Evolutionary conservation across 2,329 filamentous ascomycete species (phyloP), one percentile per base, ranked within the genome.

Genomic region (Xylariaceae sp.): DNA sequence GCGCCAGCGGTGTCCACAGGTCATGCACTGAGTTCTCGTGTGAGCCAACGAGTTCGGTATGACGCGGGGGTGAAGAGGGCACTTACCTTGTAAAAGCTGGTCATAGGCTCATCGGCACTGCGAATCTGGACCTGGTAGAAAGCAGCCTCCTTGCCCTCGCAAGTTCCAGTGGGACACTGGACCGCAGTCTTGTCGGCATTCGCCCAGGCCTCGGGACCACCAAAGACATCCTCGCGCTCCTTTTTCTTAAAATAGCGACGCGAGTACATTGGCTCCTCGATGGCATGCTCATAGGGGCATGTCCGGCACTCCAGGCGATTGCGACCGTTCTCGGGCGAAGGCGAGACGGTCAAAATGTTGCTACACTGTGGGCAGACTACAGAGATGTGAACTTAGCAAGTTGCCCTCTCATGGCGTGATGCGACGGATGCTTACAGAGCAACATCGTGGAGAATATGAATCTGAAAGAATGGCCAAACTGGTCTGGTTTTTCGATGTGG

Each of bases 81-180:
- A 65, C 72, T 50, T 70, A 90, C 89, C 84, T 92, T 94, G 77
- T 88, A 95, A 76, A 97, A 97, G 61, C 87, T 93, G 66, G 94
- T 99, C 89, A 96, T 97, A 61, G 94, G 94, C 81, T 99, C 94
- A 77, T 99, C 94, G 55, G 94, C 94, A 80, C 91, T 96, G 68
- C 94, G 87, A 76, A 97, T 97, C 82, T 99, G 94, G 68, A 97
- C 86, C 80, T 96, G 91, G 79, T 92, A 96, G 79, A 93, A 97
- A 64, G 92, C 95, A 2, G 94, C 94, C 77, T 91, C 86, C 61
- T 85, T 82, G 64, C 91, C 91, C 70, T 89, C 82, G 79, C 94
- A 99, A 58, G 82, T 82, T 47, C 92, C 86, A 63, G 86, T 86
- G 30, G 89, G 86, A 74, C 94, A 99, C 81, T 94, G 90, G 53